Base-by-base conservation (phyloP, 192 early-diverging fungal genomes). In the Lobosporangium transversale region DNA sequence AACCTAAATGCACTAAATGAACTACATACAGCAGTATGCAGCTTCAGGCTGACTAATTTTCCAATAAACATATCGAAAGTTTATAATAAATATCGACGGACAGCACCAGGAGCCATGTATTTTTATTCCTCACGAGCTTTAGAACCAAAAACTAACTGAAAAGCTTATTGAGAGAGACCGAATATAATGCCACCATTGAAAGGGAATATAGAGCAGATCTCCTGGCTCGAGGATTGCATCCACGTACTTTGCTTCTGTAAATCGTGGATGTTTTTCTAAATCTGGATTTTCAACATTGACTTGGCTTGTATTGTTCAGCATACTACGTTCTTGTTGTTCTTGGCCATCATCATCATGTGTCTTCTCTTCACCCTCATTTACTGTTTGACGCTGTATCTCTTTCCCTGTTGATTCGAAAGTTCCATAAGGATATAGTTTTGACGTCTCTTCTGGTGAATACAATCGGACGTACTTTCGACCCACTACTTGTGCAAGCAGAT, bases 181-280 rank as follows among this genome's bases (percentile, higher is more conserved):
- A 30, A 97, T 91, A 69, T 91, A 94, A 68, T 97, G 95, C 95
- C 95, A 97, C 92, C 93, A 97, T 6, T 89, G 84, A 80, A 93
- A 89, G 27, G 95, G 95, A 51, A 97, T 94, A 62, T 93, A 95
- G 1, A 97, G 79, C 67, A 95, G 26, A 53, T 97, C 93, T 0
- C 95, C 93, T 12, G 93, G 89, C 23, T 62, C 60, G 20, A 95
- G 79, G 7, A 93, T 53, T 27, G 89, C 88, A 61, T 97, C 94
- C 1, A 87, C 27, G 79, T 87, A 93, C 12, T 48, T 24, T 1
- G 90, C 89, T 15, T 85, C 23, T 8, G 69, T 55, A 78, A 92
- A 91, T 4, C 40, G 23, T 3, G 93, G 89, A 69, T 85, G 91
- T 24, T 31, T 42, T 3, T 52, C 36, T 23, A 83, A 26, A 64